These are phyloP conservation scores for Mucor circinelloides DNA, from an alignment of 371 early-diverging fungal genomes.

Conservation along the genomic window DNA sequence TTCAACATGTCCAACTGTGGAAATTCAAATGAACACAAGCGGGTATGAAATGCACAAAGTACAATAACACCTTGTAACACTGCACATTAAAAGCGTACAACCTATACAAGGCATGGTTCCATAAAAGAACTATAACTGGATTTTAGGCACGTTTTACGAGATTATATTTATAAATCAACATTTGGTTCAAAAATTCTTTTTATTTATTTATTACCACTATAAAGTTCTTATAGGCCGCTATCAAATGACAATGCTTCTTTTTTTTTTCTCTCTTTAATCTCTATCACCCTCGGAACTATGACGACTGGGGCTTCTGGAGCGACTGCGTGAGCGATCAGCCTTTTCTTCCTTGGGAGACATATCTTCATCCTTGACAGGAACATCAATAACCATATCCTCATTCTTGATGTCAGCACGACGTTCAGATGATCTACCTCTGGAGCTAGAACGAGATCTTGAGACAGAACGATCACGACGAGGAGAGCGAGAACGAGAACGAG, in stretches of 20 bases:
- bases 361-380: background rate
- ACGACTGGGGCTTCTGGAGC: slow-evolving; percentile 12
- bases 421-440: slow-evolving; percentile 20
- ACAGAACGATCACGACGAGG: slow-evolving; percentile 25
- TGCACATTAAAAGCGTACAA: slow-evolving; percentile 12
- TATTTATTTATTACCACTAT: slow-evolving; percentile 3
- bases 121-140: slow-evolving; percentile 6
- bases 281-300: slow-evolving; percentile 14
- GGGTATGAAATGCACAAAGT: background rate
- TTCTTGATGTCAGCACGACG: slow-evolving; percentile 16
- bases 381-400: slow-evolving; percentile 17
- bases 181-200: background rate
- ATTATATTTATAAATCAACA: background rate
- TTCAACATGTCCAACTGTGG: background rate
- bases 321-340: background rate
- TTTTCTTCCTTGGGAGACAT: background rate
- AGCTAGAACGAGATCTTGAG: slow-evolving; percentile 23
- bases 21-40: background rate
- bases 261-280: background rate
- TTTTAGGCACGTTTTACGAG: slow-evolving; percentile 10
- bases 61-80: slow-evolving; percentile 18
- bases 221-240: background rate
- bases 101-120: slow-evolving; percentile 5
- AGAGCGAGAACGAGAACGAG: slow-evolving; percentile 20
- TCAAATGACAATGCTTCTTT: background rate